These are phyloP conservation scores for Trichoderma orchidacearum DNA, from an alignment of 495 filamentous ascomycete genomes.

Conservation along the genomic window DNA sequence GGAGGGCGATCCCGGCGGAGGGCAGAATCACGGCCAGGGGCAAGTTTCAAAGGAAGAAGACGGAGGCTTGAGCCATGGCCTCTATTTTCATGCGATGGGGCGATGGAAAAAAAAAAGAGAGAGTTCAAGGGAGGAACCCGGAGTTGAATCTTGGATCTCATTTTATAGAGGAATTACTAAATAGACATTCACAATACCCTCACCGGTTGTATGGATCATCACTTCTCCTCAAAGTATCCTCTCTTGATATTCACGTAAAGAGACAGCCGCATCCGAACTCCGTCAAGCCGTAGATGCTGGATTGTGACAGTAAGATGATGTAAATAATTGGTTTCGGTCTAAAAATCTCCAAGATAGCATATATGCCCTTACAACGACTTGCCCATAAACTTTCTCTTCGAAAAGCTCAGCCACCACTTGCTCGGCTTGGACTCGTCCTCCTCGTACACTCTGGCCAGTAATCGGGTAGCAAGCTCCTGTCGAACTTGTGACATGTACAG, in stretches of 20 bases:
- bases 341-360: neutral
- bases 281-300: too few species aligned
- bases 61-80: conserved; percentile 33
- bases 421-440: conserved; percentile 67
- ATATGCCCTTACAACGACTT: conserved; percentile 51
- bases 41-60: conserved; percentile 42
- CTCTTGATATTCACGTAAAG: too few species aligned
- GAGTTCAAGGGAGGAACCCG: too few species aligned
- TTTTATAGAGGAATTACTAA: too few species aligned
- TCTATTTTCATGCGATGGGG: too few species aligned
- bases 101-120: too few species aligned
- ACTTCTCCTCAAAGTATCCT: too few species aligned
- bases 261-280: too few species aligned
- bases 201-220: too few species aligned
- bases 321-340: neutral
- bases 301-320: neutral
- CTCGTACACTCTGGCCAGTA: conserved; percentile 75
- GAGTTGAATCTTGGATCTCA: too few species aligned
- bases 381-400: conserved; percentile 98
- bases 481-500: conserved; percentile 84
- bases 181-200: too few species aligned
- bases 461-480: conserved; percentile 72
- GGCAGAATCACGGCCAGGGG: conserved; percentile 73
- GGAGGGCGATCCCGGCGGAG: conserved; percentile 62
- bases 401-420: conserved; percentile 99